Evolutionary conservation across 345 rosid species (phyloP), one percentile per base, ranked within the genome.

Genomic region (Rhizophora mangle): DNA sequence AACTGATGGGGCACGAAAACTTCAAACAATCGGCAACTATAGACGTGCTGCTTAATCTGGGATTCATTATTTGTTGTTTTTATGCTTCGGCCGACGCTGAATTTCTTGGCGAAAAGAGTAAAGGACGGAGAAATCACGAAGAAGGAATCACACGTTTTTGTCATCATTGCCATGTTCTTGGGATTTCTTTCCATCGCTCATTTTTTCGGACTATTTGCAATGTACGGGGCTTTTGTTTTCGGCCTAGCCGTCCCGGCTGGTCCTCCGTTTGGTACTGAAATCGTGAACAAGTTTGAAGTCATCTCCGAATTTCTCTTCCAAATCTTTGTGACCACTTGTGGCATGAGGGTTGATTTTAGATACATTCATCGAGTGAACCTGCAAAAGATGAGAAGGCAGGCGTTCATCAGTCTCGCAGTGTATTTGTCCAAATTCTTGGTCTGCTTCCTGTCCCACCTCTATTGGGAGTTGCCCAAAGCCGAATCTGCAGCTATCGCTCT

Each of bases 241-340:
- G 80, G 80, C 20, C 43, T 80, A 15, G 77, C 60, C 26, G 53
- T 76, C 54, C 80, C 80, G 4, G 68, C 56, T 47, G 77, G 74
- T 29, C 82, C 74, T 6, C 82, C 80, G 6, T 34, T 75, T 11
- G 80, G 77, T 13, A 65, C 74, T n/a, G 65, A 77, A 30, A 13
- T 80, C 2, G 75, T 69, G n/a, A 67, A 72, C 24, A 80, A 76
- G 64, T 52, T 80, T 18, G 70, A 76, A 9, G 10, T 72, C 11
- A 65, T 67, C 34, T 62, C 78, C 2, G 72, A 76, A 3, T 37
- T 76, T 56, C 43, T 76, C 55, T 19, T 76, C 11, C 83, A 80
- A 4, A 65, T 84, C 57, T 82, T 80, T 13, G 20, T 73, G 4
- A 31, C 69, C 1, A 39, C 63, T 20, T 78, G 65, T 46, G 74